Conservation (phyloP, 2,329 filamentous ascomycete species). For the Fusarium heterosporum region DNA sequence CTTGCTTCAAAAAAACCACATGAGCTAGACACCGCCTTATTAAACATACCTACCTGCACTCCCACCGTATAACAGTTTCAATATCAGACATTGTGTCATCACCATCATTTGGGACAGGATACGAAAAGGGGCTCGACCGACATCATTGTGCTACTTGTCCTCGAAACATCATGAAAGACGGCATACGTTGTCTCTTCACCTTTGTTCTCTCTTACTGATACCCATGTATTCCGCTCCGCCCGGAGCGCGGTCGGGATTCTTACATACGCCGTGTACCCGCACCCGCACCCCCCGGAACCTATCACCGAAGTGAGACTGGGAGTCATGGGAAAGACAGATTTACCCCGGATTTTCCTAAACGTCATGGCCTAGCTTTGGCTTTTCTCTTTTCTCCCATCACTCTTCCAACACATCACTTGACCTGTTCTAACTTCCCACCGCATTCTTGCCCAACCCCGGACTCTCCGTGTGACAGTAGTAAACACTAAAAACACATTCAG, state of each 20-base stretch:
- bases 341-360: conserved; percentile 44
- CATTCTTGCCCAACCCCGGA: conserved; percentile 30
- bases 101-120: neutral
- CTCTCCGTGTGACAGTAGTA: conserved; percentile 17
- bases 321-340: conserved; percentile 9
- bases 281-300: conserved; percentile 29
- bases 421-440: neutral
- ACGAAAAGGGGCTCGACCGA: conserved; percentile 15
- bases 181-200: conserved; percentile 3
- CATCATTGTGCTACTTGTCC: conserved; percentile 8
- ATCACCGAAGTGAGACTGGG: conserved; percentile 5
- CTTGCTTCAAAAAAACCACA: conserved; percentile 15
- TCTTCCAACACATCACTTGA: conserved; percentile 28
- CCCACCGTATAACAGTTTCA: conserved; percentile 10
- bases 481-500: neutral
- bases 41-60: neutral
- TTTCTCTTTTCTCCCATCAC: conserved; percentile 4
- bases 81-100: conserved; percentile 13
- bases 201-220: neutral
- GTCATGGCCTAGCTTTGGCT: conserved; percentile 28
- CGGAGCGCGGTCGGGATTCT: conserved; percentile 27
- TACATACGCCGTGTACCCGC: conserved; percentile 28
- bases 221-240: conserved; percentile 13
- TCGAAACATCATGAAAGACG: neutral
- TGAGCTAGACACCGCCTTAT: conserved; percentile 21